A percentile compares a stretch with the other conserved stretches of the same genome.
Evolutionary conservation across 1,284 basidiomycete genomes (phyloP).

Genomic region (Earliella scabrosa): DNA sequence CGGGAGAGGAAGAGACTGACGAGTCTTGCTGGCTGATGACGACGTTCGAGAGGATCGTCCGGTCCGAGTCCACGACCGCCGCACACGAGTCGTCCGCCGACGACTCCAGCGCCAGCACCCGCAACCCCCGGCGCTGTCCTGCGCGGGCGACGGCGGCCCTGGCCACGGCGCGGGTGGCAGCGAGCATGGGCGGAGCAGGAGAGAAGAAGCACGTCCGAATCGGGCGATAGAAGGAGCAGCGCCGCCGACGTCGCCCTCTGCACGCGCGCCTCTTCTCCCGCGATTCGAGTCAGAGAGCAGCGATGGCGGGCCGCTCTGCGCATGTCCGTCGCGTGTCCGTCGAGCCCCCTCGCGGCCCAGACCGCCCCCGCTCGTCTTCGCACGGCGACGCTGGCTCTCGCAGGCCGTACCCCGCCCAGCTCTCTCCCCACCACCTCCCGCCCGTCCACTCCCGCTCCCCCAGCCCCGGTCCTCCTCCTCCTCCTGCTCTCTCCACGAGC

Average conservation of each 20-base stretch:
- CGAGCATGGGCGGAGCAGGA: too few species aligned
- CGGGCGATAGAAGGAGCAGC: too few species aligned
- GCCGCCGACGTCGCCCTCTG: too few species aligned
- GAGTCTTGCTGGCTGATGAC: constrained; percentile 79
- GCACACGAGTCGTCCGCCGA: constrained; percentile 93
- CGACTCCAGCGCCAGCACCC: constrained; percentile 81
- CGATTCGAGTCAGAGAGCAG: too few species aligned
- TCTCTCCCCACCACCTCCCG: constrained; percentile 15
- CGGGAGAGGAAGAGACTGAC: constrained; percentile 38
- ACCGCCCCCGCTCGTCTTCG: constrained; percentile 33
- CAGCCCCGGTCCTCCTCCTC: constrained; percentile 6
- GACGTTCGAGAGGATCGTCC: constrained; percentile 78
- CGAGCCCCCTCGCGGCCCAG: too few species aligned
- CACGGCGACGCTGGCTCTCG: constrained; percentile 33
- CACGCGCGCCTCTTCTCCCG: too few species aligned
- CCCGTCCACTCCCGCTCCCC: constrained; percentile 7
- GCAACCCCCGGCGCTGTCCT: constrained; percentile 40
- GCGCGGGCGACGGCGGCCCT: not conserved
- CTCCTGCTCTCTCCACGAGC: not conserved
- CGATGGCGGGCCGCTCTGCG: constrained; percentile 25
- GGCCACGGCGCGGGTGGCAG: not conserved
- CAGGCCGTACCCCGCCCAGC: too few species aligned
- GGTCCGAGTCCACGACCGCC: constrained; percentile 74
- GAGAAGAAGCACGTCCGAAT: too few species aligned
- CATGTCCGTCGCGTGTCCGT: constrained; percentile 20